Evolutionary conservation across 176 grass and related monocot species (phyloP).

Genomic region (Tuctoria greenei): DNA sequence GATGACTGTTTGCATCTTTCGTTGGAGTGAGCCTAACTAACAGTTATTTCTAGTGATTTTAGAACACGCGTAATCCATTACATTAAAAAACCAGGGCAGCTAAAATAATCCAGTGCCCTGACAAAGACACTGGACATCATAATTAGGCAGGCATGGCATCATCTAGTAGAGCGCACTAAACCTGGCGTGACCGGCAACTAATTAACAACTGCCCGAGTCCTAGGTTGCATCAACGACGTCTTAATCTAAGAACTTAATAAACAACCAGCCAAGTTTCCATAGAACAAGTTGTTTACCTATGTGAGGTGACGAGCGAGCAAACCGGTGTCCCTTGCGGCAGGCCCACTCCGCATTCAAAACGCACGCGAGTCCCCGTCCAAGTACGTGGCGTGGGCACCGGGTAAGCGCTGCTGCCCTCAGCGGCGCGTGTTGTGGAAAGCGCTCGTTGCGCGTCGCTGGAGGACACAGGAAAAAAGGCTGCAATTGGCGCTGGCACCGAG

Average conservation of each 20-base stretch:
- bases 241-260: conserved; percentile 8
- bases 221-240: conserved; percentile 26
- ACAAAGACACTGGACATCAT: conserved; percentile 31
- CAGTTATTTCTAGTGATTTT: too few species aligned
- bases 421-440: conserved; percentile 37
- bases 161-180: not conserved
- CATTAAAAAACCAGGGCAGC: conserved; percentile 16
- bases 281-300: too few species aligned
- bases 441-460: conserved; percentile 11
- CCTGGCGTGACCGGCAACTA: conserved; percentile 1
- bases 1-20: too few species aligned
- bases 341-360: not conserved
- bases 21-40: too few species aligned
- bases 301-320: too few species aligned
- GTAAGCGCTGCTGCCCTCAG: not conserved
- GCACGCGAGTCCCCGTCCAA: not conserved
- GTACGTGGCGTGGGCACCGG: conserved; percentile 7
- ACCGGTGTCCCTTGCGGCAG: not conserved
- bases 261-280: not conserved
- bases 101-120: conserved; percentile 30
- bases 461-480: conserved; percentile 21
- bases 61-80: not conserved
- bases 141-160: conserved; percentile 19
- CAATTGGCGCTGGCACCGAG: conserved; percentile 45
- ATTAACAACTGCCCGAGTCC: not conserved